Base-by-base conservation (phyloP, 192 early-diverging fungal species). In the Umbelopsis vinacea region DNA sequence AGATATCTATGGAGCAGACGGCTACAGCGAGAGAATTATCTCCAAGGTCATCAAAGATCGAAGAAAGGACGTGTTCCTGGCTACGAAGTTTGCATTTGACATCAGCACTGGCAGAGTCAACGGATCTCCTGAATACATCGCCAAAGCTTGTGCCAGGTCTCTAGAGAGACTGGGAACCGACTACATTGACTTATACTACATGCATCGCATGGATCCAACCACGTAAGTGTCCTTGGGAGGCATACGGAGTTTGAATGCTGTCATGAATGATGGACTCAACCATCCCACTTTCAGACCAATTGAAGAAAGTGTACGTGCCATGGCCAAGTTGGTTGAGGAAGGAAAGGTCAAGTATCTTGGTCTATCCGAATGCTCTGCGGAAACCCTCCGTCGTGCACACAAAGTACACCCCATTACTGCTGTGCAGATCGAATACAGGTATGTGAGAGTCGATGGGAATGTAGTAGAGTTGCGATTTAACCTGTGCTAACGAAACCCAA, bases 361-460 rank as follows among this genome's bases (percentile, higher is more conserved):
- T 2, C 74, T 92, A 8, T 86, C 84, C 15, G 89, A 92, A 68
- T 87, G 84, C 55, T 79, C 80, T 19, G 87, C 89, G 3, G 86
- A 81, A 1, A 82, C 86, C 10, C 76, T 93, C 17, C 78, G 92
- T 15, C 81, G 89, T 14, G 89, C 90, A 23, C 80, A 92, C 80
- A 84, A 80, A 45, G 78, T 93, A 0, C 90, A 92, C 67, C 91
- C 91, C 9, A 90, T 92, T 67, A 68, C 87, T 19, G 87, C 89
- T 0, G 76, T 85, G 23, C 76, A 85, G 66, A 71, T 85, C 71
- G 78, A 19, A 69, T 79, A 70, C 40, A 63, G 48, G 48, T 50
- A 50, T 6, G 26, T 4, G 3, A 29, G n/a, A 29, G 1, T 26
- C 1, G 52, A 15, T 52, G 21, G 46, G 53, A 54, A 33, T 17